A percentile compares a stretch with the other conserved stretches of the same genome.
These are phyloP conservation scores for Aspergillus brunneoviolaceus DNA, from an alignment of 2,329 filamentous ascomycete genomes.

Conservation along the genomic window DNA sequence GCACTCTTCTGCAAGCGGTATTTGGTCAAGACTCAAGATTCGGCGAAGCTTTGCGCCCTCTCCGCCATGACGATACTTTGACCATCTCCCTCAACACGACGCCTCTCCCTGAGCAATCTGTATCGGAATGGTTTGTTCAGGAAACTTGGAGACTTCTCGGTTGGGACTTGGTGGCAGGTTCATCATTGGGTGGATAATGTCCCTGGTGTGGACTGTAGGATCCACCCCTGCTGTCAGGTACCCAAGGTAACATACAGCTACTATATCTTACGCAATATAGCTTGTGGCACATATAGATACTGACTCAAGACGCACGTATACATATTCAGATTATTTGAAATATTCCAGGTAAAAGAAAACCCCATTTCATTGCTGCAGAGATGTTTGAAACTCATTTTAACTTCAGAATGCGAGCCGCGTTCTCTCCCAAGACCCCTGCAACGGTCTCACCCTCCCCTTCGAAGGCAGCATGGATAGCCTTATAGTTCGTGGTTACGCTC, in stretches of 20 bases:
- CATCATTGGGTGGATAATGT: neutral
- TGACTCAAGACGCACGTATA: neutral
- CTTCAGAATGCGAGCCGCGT: slow-evolving; percentile 45
- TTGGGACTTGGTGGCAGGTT: slow-evolving; percentile 48
- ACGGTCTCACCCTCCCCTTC: slow-evolving; percentile 30
- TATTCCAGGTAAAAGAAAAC: neutral
- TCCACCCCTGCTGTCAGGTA: no score
- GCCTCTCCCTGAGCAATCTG: slow-evolving; percentile 32
- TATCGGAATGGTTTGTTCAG: slow-evolving; percentile 55
- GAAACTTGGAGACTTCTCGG: slow-evolving; percentile 59
- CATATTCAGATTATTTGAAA: neutral
- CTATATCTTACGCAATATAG: slow-evolving; percentile 1
- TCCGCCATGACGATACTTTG: neutral
- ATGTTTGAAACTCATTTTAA: slow-evolving; percentile 25
- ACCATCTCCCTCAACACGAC: neutral
- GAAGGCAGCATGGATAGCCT: slow-evolving; percentile 44
- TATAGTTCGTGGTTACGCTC: slow-evolving; percentile 49
- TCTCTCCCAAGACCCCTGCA: slow-evolving; percentile 44
- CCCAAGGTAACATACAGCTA: neutral
- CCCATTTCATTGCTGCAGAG: neutral
- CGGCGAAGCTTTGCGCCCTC: slow-evolving; percentile 11
- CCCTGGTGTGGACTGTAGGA: neutral
- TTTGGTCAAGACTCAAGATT: slow-evolving; percentile 37
- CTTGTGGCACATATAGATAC: neutral
- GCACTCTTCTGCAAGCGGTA: slow-evolving; percentile 42